Conservation (phyloP, 2,329 filamentous ascomycete species). For the Claviceps sp. region DNA sequence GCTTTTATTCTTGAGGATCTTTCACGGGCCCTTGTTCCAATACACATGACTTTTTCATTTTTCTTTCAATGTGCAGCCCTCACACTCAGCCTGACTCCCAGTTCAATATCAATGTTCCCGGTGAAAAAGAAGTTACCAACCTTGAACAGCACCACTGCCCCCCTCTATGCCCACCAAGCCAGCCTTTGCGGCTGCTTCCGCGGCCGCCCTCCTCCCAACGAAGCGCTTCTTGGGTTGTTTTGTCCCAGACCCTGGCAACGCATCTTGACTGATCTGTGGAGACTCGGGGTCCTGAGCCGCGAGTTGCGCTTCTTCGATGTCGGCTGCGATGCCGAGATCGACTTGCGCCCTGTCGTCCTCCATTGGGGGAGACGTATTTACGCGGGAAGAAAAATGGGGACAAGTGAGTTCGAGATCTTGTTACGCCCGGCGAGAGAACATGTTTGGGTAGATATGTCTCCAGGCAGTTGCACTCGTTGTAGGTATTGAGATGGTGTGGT, state of each 20-base stretch:
- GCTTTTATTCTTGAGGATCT: too few species aligned
- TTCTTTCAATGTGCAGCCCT: too few species aligned
- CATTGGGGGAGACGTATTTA: constrained; percentile 33
- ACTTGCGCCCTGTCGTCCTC: constrained; percentile 61
- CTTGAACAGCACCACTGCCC: constrained; percentile 26
- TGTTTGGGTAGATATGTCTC: neutral
- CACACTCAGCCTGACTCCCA: neutral
- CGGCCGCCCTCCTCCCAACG: constrained; percentile 66
- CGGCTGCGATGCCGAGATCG: constrained; percentile 56
- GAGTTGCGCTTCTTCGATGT: constrained; percentile 40
- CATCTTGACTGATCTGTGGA: constrained; percentile 2
- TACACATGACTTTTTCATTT: neutral
- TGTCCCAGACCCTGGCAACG: constrained; percentile 13
- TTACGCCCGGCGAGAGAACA: neutral
- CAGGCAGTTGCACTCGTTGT: neutral
- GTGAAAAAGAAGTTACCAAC: constrained; percentile 28
- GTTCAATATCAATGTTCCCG: neutral
- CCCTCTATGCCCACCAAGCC: constrained; percentile 13
- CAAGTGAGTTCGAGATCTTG: neutral
- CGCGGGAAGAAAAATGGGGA: neutral
- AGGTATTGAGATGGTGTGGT: neutral
- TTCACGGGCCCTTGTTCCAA: neutral
- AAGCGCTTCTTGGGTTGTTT: constrained; percentile 86
- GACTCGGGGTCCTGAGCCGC: constrained; percentile 15
- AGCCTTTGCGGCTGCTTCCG: constrained; percentile 41